A percentile compares a stretch with the other conserved stretches of the same genome.
phyloP scores from a whole-genome alignment of 2,329 filamentous ascomycete species.

The Botrytis galanthina region DNA sequence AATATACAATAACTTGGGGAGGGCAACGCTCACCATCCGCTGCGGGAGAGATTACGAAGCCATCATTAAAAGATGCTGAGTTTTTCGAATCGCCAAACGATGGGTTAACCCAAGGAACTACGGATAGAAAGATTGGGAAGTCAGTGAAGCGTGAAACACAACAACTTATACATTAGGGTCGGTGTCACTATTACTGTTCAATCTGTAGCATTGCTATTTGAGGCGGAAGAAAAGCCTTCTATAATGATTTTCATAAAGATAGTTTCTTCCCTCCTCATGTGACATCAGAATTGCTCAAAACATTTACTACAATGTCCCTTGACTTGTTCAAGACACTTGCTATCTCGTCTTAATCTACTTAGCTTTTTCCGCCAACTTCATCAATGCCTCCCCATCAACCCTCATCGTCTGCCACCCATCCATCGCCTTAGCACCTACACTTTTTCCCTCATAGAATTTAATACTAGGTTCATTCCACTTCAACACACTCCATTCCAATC shows the following conservation, averaged over 20 bases:
- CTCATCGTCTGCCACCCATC: conserved; percentile 74
- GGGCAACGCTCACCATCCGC: conserved; percentile 31
- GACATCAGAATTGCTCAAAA: background rate
- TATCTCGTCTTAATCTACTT: conserved; percentile 7
- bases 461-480: conserved; percentile 93
- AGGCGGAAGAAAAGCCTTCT: background rate
- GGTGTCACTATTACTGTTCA: background rate
- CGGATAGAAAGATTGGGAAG: background rate
- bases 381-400: conserved; percentile 65
- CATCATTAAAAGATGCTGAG: conserved; percentile 39
- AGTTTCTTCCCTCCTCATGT: background rate
- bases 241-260: background rate
- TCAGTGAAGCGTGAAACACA: background rate
- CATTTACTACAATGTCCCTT: background rate
- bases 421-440: conserved; percentile 63
- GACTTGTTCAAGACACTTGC: background rate
- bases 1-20: conserved; percentile 49
- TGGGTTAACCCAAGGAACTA: conserved; percentile 39
- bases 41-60: conserved; percentile 35
- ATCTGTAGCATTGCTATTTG: background rate
- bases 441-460: conserved; percentile 68
- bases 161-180: background rate
- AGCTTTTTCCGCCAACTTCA: conserved; percentile 49
- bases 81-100: conserved; percentile 46
- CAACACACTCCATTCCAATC: conserved; percentile 87